Evolutionary conservation across 805 yeast genomes (phyloP).

Genomic region (Pichia pseudocactophila): DNA sequence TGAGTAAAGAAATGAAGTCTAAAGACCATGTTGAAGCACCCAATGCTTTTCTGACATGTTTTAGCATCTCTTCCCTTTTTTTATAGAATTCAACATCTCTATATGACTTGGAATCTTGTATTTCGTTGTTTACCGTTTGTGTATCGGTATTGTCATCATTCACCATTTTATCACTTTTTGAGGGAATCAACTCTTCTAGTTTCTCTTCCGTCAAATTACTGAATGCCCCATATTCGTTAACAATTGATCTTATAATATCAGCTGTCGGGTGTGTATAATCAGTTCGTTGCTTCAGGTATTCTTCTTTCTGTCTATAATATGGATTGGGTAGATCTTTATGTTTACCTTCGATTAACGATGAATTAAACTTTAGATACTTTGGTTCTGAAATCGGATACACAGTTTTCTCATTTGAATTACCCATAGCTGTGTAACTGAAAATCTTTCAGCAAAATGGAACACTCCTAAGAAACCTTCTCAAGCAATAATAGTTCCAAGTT

Average conservation of each 20-base stretch:
- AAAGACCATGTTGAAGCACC: conserved; percentile 84
- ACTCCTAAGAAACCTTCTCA: too few relatives aligned
- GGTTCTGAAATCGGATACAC: conserved; percentile 1
- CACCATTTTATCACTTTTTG: conserved; percentile 11
- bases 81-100: conserved; percentile 35
- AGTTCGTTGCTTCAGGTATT: neutral
- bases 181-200: conserved; percentile 37
- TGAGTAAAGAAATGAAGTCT: conserved; percentile 76
- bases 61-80: conserved; percentile 45
- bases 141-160: conserved; percentile 10
- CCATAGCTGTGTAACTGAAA: neutral
- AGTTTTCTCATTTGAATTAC: neutral
- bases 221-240: conserved; percentile 33
- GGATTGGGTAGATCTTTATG: conserved; percentile 11
- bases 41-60: conserved; percentile 53
- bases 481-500: too few relatives aligned
- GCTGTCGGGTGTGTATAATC: conserved; percentile 16
- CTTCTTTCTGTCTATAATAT: conserved; percentile 6
- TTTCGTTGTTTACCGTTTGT: conserved; percentile 14
- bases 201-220: conserved; percentile 48
- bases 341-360: conserved; percentile 9
- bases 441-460: too few relatives aligned
- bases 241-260: conserved; percentile 11
- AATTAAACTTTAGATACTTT: conserved; percentile 7
- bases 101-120: conserved; percentile 2